Evolutionary conservation across 257 asterid genomes (phyloP).

Genomic region (Solanum ossicruentum): DNA sequence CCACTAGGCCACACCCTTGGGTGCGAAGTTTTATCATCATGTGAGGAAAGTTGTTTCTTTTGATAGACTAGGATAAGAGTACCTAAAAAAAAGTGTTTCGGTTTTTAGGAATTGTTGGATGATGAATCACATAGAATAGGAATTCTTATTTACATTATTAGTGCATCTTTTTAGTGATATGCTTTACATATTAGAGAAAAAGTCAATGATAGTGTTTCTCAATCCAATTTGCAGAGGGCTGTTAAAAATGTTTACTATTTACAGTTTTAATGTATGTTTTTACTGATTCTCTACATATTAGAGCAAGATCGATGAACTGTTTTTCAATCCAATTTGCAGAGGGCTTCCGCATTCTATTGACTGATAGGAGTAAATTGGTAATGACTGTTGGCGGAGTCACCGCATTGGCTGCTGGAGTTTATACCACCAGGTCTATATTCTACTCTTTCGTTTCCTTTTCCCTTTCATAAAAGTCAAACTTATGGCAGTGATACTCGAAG

Average conservation of each 20-base stretch:
- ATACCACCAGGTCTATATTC: conserved; percentile 71
- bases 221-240: not conserved
- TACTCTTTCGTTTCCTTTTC: not conserved
- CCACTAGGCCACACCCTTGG: too few relatives aligned
- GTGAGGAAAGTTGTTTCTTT: not conserved
- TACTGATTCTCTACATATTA: not conserved
- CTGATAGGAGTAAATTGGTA: conserved; percentile 69
- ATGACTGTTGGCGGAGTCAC: conserved; percentile 98
- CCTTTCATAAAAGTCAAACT: not conserved
- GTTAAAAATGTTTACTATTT: not conserved
- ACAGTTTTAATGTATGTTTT: not conserved
- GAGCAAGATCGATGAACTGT: not conserved
- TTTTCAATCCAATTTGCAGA: conserved; percentile 35
- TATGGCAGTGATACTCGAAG: not conserved
- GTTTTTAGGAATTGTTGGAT: not conserved
- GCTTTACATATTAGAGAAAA: too few relatives aligned
- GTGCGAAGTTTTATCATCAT: not conserved
- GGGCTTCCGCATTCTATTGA: conserved; percentile 64
- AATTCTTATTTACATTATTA: too few relatives aligned
- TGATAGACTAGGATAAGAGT: not conserved
- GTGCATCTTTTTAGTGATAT: too few relatives aligned
- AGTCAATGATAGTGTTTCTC: too few relatives aligned
- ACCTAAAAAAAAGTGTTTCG: not conserved
- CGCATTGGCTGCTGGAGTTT: conserved; percentile 96
- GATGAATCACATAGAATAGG: not conserved